Conservation (phyloP, 1,284 basidiomycete species). For the Pholiota adiposa region DNA sequence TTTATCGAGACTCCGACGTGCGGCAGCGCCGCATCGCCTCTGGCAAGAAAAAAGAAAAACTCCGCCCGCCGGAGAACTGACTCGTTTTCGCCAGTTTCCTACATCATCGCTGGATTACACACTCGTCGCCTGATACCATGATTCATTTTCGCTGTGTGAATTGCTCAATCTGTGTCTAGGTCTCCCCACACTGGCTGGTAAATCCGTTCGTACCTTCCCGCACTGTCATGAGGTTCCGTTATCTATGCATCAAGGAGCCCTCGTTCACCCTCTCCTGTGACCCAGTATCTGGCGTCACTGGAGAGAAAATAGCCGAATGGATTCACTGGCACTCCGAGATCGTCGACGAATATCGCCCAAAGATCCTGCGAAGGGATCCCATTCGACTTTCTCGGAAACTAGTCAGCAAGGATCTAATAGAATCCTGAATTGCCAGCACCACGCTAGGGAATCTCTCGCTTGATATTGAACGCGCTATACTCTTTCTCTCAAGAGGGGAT, state of each 20-base stretch:
- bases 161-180: conserved; percentile 5
- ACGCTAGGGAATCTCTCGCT: not conserved
- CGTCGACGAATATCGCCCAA: conserved; percentile 6
- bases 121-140: conserved; percentile 3
- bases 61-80: conserved; percentile 16
- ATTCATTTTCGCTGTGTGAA: conserved; percentile 10
- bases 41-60: conserved; percentile 6
- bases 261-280: conserved; percentile 13
- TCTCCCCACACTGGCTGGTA: conserved; percentile 13
- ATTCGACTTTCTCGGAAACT: conserved; percentile 9
- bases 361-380: not conserved
- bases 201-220: conserved; percentile 19
- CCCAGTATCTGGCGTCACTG: conserved; percentile 5
- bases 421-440: conserved; percentile 4
- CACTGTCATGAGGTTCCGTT: conserved; percentile 16
- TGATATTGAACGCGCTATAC: not conserved
- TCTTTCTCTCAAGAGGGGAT: not conserved
- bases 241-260: conserved; percentile 19
- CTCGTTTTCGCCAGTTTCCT: conserved; percentile 22
- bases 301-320: conserved; percentile 16
- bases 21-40: conserved; percentile 25
- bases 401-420: conserved; percentile 14
- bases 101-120: conserved; percentile 24
- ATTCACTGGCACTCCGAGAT: conserved; percentile 18
- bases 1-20: conserved; percentile 17